These are phyloP conservation scores for Cryptosporidium muris DNA, from an alignment of 169 alveolate genomes.

Conservation along the genomic window DNA sequence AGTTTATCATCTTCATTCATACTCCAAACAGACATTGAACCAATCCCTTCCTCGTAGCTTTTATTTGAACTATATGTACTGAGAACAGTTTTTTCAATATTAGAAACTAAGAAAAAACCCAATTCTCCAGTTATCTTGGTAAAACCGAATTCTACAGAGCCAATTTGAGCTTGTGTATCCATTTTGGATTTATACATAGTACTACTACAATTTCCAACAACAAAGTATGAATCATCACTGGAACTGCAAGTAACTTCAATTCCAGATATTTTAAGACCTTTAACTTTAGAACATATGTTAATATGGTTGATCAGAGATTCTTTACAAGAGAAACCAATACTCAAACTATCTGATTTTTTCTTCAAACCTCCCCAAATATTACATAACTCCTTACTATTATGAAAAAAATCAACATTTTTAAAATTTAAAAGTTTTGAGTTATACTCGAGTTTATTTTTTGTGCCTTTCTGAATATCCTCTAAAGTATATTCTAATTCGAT, in stretches of 20 bases:
- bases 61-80: constrained; percentile 8
- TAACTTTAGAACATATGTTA: neutral
- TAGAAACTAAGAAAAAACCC: constrained; percentile 48
- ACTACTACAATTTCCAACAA: constrained; percentile 22
- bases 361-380: constrained; percentile 32
- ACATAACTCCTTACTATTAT: constrained; percentile 3
- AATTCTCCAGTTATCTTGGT: constrained; percentile 10
- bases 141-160: constrained; percentile 34
- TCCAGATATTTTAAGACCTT: constrained; percentile 4
- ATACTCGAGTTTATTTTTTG: neutral
- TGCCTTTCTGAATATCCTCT: neutral
- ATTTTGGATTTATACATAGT: neutral
- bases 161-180: neutral
- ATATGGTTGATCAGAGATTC: neutral
- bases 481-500: constrained; percentile 34
- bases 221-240: constrained; percentile 14
- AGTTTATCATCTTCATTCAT: constrained; percentile 1
- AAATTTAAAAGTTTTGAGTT: constrained; percentile 1
- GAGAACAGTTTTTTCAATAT: constrained; percentile 2
- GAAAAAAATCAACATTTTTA: neutral
- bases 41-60: constrained; percentile 25
- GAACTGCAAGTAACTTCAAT: constrained; percentile 27
- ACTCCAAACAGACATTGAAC: constrained; percentile 31
- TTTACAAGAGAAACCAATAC: constrained; percentile 55
- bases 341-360: neutral